These are phyloP conservation scores for Nicotiana rustica DNA, from an alignment of 305 asterid genomes.

Conservation along the genomic window DNA sequence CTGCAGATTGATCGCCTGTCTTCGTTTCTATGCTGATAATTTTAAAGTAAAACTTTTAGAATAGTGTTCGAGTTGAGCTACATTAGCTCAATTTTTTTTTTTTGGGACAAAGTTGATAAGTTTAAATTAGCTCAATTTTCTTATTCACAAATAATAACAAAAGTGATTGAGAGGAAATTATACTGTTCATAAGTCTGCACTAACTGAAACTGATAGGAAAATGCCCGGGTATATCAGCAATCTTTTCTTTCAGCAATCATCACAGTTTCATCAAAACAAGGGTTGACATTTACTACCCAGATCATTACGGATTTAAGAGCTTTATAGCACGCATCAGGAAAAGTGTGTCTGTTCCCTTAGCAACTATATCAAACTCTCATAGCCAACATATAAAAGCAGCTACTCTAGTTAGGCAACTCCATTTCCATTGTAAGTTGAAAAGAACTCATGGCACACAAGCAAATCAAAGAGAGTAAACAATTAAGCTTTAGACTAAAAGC, in stretches of 20 bases:
- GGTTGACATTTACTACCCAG: neutral
- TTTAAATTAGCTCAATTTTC: neutral
- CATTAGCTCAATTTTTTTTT: no score
- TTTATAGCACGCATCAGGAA: neutral
- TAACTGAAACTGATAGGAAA: neutral
- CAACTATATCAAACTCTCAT: neutral
- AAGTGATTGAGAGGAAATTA: neutral
- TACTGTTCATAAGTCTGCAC: neutral
- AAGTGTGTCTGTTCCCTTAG: neutral
- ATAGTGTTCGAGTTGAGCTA: neutral
- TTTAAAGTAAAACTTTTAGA: constrained; percentile 27
- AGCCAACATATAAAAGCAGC: neutral
- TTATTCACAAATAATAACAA: neutral
- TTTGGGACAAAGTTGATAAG: neutral
- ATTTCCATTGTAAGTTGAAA: neutral
- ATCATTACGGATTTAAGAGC: neutral
- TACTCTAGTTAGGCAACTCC: neutral
- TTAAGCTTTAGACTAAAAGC: neutral
- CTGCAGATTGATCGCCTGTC: constrained; percentile 47
- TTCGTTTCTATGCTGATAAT: constrained; percentile 58
- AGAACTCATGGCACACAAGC: neutral
- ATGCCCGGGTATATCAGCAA: neutral
- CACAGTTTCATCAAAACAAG: neutral
- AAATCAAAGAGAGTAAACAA: neutral
- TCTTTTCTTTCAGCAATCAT: neutral